These are phyloP conservation scores for Didymellaceae sp. DNA, from an alignment of 2,329 filamentous ascomycete species.

Conservation along the genomic window DNA sequence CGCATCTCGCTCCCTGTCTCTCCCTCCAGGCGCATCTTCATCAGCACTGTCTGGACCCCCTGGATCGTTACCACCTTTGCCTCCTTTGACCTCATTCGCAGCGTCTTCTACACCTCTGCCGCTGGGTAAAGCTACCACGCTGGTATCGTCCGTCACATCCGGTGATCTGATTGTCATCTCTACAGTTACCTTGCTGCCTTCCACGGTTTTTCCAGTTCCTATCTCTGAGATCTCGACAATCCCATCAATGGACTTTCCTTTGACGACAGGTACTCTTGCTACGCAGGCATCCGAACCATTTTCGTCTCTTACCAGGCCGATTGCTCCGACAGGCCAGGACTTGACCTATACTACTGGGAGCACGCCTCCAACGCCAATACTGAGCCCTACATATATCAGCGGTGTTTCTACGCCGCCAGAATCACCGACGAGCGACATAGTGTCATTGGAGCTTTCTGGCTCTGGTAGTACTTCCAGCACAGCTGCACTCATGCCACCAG, in stretches of 20 bases:
- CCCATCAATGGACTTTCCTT: too few relatives aligned
- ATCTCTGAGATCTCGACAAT: background rate
- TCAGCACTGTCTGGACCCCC: background rate
- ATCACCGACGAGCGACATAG: background rate
- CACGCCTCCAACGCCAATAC: background rate
- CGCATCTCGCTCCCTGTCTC: slow-evolving; percentile 8
- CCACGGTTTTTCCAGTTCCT: background rate
- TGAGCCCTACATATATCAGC: too few relatives aligned
- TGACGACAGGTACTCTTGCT: background rate
- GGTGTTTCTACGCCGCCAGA: background rate
- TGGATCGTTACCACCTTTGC: background rate
- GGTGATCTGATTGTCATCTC: background rate
- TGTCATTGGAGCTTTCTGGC: background rate
- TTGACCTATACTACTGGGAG: background rate
- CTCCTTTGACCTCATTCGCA: background rate
- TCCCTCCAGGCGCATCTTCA: slow-evolving; percentile 9
- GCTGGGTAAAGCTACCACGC: background rate
- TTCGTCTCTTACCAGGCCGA: background rate
- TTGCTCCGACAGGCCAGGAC: background rate
- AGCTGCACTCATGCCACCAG: too few relatives aligned
- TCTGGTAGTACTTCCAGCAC: too few relatives aligned
- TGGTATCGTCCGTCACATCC: background rate
- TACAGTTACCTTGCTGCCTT: background rate
- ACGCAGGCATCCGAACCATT: background rate
- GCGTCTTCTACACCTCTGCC: background rate